Percentiles rank a stretch among this genome's conserved stretches.
These are phyloP conservation scores for Breynia disticha DNA, from an alignment of 441 rosid genomes.

Conservation along the genomic window DNA sequence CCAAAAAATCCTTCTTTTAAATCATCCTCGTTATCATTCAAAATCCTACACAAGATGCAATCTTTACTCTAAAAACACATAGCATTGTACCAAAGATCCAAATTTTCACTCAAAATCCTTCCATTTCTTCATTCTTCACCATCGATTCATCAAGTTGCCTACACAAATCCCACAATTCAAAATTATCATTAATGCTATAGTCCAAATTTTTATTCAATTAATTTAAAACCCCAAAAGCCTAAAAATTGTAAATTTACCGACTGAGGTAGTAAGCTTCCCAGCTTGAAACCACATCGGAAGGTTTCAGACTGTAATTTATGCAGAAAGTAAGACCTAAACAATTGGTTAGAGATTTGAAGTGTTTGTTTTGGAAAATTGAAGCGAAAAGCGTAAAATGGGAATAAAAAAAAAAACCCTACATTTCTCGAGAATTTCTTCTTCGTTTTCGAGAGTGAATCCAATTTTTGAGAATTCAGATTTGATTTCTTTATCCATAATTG, in stretches of 20 bases:
- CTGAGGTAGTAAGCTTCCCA: conserved; percentile 87
- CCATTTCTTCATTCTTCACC: conserved; percentile 68
- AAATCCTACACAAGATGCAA: conserved; percentile 38
- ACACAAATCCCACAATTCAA: conserved; percentile 18
- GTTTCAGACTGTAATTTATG: conserved; percentile 55
- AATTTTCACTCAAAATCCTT: conserved; percentile 37
- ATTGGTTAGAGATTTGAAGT: not conserved
- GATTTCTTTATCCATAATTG: conserved; percentile 60
- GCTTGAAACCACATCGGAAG: conserved; percentile 76
- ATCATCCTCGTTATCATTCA: conserved; percentile 50
- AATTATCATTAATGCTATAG: not conserved
- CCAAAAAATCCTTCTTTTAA: conserved; percentile 36
- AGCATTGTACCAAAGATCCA: not conserved
- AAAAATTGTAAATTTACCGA: conserved; percentile 32
- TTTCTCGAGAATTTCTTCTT: conserved; percentile 55
- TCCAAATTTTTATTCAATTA: not conserved
- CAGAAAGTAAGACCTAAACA: conserved; percentile 66
- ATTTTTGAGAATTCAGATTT: conserved; percentile 51
- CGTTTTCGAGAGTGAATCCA: conserved; percentile 53
- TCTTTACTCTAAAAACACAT: not conserved
- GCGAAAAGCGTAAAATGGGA: not conserved
- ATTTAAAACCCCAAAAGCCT: too few species aligned
- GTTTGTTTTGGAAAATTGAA: conserved; percentile 3
- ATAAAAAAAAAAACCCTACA: conserved; percentile 25
- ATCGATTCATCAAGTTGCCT: conserved; percentile 56